Evolutionary conservation across 1,139 yeast genomes (phyloP), one percentile per base, ranked within the genome.

Genomic region (Protomyces inouyei): DNA sequence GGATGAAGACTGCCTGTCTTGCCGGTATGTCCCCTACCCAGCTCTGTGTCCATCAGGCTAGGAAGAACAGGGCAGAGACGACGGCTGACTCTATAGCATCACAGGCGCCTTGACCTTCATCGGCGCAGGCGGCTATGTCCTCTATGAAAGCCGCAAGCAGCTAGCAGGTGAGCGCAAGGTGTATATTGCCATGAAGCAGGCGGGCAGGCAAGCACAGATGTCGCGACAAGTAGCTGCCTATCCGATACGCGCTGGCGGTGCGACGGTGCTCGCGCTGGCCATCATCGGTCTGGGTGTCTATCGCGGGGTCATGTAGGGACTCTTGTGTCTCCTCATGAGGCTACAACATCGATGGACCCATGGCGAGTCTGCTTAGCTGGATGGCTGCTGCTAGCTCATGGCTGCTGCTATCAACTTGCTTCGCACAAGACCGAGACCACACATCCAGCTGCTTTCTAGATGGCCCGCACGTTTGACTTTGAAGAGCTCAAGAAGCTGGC

Each of bases 101-200:
- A 59, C 54, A 38, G 63, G 63, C 21, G 52, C 63, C 6, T 35
- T 59, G 25, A 59, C 63, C 2, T 59, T 59, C 36, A 48, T 48
- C 45, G 63, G 63, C 16, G 52, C 63, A 14, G 63, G 63, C 18
- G 53, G 40, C 12, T 59, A 59, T 51, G 52, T 52, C 23, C 56
- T 59, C 53, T 59, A 59, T 14, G 63, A 59, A 59, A 52, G 52
- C 14, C 56, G 63, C 40, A 59, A 40, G 46, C 63, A 59, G 40
- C 28, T 59, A 18, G 38, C 55, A 0, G 57, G 14, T 21, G 48
- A 43, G 48, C 48, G 48, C 16, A 18, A 43, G 23, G 25, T 21
- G 23, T 18, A 43, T 43, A 2, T n/a, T 5, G 12, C 23, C 48
- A n/a, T 16, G 23, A 10, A 16, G 25, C 48, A 43, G 21, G 12